Percentiles rank a stretch among this genome's conserved stretches.
These are phyloP conservation scores for Chlamydomonas reinhardtii DNA, from an alignment of 163 green algal genomes.

Conservation along the genomic window DNA sequence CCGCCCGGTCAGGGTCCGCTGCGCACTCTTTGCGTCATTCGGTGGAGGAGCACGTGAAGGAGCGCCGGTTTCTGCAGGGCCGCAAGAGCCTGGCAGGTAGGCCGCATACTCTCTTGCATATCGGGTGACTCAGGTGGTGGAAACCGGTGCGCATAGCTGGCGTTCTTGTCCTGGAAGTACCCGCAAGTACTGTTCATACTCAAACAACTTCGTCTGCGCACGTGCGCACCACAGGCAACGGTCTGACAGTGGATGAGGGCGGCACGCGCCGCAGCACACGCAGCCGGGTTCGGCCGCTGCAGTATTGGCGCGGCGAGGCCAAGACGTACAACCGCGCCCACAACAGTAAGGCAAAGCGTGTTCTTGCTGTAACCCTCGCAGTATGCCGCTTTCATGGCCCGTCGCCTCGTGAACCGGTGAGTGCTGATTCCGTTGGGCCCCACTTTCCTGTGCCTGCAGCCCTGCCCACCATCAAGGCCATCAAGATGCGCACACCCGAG, in stretches of 20 bases:
- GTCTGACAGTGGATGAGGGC: slow-evolving; percentile 18
- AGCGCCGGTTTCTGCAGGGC: neutral
- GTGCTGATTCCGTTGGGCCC: no score
- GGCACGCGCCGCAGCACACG: slow-evolving; percentile 67
- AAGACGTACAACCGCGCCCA: slow-evolving; percentile 69
- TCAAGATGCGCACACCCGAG: slow-evolving; percentile 62
- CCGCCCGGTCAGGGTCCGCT: no score
- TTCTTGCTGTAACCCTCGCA: no score
- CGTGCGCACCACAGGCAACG: slow-evolving; percentile 13
- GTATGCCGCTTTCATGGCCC: no score
- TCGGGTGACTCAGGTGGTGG: no score
- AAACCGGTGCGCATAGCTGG: no score
- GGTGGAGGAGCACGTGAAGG: neutral
- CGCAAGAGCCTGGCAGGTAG: slow-evolving; percentile 34
- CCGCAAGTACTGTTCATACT: no score
- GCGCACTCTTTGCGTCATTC: neutral
- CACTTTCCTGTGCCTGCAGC: slow-evolving; percentile 34
- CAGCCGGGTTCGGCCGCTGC: slow-evolving; percentile 61
- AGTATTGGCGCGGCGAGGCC: slow-evolving; percentile 81
- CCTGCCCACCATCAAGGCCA: slow-evolving; percentile 62
- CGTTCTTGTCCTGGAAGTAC: no score
- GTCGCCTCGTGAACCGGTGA: no score
- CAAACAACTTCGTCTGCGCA: no score
- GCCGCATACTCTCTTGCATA: no score
- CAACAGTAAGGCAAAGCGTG: slow-evolving; percentile 61